A percentile compares a stretch with the other conserved stretches of the same genome.
Evolutionary conservation across 257 asterid species (phyloP).

Genomic region (Salvia miltiorrhiza): DNA sequence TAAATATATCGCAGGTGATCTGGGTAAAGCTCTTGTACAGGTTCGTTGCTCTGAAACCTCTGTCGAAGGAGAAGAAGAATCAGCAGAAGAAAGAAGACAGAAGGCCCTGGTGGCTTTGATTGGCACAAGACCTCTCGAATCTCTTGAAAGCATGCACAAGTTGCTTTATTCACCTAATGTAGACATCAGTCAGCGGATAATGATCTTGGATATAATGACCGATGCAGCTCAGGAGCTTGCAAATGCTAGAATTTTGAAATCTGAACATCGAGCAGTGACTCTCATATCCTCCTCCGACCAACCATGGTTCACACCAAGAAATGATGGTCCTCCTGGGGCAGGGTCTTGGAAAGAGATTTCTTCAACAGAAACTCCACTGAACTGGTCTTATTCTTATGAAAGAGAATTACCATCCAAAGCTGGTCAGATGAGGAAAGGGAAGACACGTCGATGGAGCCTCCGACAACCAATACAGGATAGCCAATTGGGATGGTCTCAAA

Average conservation of each 20-base stretch:
- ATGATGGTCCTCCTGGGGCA: slow-evolving; percentile 66
- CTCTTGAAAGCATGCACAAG: slow-evolving; percentile 68
- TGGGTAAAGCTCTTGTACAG: slow-evolving; percentile 68
- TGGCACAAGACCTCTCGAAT: slow-evolving; percentile 66
- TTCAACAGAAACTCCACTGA: slow-evolving; percentile 62
- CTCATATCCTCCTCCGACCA: slow-evolving; percentile 58
- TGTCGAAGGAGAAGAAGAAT: slow-evolving; percentile 83
- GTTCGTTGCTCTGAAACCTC: slow-evolving; percentile 79
- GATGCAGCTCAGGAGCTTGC: slow-evolving; percentile 93
- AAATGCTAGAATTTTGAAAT: slow-evolving; percentile 42
- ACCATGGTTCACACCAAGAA: slow-evolving; percentile 80
- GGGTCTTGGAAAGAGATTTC: slow-evolving; percentile 85
- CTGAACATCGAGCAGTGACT: slow-evolving; percentile 32
- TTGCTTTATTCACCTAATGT: slow-evolving; percentile 79
- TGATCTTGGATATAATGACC: slow-evolving; percentile 89
- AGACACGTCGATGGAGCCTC: slow-evolving; percentile 75
- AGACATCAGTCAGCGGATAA: slow-evolving; percentile 85
- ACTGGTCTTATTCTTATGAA: slow-evolving; percentile 85
- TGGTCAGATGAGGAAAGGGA: slow-evolving; percentile 54
- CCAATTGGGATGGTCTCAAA: slow-evolving; percentile 52
- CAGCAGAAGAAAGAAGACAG: slow-evolving; percentile 84
- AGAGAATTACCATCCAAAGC: slow-evolving; percentile 76
- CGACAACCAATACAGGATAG: slow-evolving; percentile 36
- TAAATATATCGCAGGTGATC: slow-evolving; percentile 67
- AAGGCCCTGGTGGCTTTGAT: slow-evolving; percentile 76